Percentiles rank a stretch among this genome's conserved stretches.
These are phyloP conservation scores for Cryphonectria japonica DNA, from an alignment of 2,329 filamentous ascomycete genomes.

Conservation along the genomic window DNA sequence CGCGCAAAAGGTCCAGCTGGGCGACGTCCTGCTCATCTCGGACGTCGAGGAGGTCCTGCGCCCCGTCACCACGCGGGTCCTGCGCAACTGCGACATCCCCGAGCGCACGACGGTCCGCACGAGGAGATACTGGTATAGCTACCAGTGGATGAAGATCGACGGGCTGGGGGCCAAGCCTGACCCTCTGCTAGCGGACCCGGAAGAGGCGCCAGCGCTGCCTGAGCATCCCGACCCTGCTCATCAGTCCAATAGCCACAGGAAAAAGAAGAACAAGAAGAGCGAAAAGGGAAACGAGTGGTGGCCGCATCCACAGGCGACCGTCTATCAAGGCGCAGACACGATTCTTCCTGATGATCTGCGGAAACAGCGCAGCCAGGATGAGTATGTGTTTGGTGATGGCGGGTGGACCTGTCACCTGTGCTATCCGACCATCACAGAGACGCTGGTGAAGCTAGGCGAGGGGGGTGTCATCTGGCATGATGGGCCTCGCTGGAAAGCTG, in stretches of 20 bases:
- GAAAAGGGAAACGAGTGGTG: conserved; percentile 39
- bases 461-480: conserved; percentile 51
- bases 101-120: conserved; percentile 40
- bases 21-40: conserved; percentile 54
- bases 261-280: not conserved
- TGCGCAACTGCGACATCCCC: conserved; percentile 43
- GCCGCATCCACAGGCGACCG: conserved; percentile 50
- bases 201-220: not conserved
- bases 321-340: conserved; percentile 44
- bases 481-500: conserved; percentile 44
- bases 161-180: not conserved
- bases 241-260: not conserved
- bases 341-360: conserved; percentile 47
- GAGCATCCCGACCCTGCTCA: not conserved
- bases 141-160: conserved; percentile 40
- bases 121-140: conserved; percentile 44
- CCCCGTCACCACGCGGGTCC: conserved; percentile 39
- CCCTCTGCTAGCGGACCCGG: not conserved
- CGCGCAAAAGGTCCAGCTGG: conserved; percentile 36
- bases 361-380: conserved; percentile 33
- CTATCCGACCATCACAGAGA: conserved; percentile 45
- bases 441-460: conserved; percentile 41
- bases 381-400: conserved; percentile 43
- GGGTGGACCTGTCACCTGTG: conserved; percentile 53
- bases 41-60: conserved; percentile 52